A percentile compares a stretch with the other conserved stretches of the same genome.
These are phyloP conservation scores for Suillus alpinus DNA, from an alignment of 768 basidiomycete species.

Conservation along the genomic window DNA sequence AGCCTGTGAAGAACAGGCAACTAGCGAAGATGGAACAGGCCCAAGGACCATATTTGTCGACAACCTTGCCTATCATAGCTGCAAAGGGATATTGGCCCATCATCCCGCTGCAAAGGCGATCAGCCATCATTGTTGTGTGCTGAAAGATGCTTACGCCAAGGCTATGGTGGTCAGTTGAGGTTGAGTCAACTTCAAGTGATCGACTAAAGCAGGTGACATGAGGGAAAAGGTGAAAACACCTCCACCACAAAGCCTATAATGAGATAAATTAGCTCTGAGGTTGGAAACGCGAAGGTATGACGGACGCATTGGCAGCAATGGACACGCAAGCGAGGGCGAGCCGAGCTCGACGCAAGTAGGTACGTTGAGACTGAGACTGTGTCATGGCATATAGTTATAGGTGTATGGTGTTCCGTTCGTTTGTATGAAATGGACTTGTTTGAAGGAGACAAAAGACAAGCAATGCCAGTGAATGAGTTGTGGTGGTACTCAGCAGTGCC, in stretches of 20 bases:
- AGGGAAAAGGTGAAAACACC: conserved; percentile 80
- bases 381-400: conserved; percentile 1
- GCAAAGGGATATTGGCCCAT: conserved; percentile 79
- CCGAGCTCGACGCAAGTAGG: conserved; percentile 21
- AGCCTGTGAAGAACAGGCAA: conserved; percentile 56
- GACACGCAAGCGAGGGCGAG: conserved; percentile 45
- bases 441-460: not conserved
- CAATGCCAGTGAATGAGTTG: not conserved
- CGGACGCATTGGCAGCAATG: conserved; percentile 64
- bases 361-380: conserved; percentile 1
- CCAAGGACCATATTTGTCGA: conserved; percentile 69
- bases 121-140: conserved; percentile 1
- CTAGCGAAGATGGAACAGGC: conserved; percentile 63
- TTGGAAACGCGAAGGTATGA: conserved; percentile 11
- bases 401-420: not conserved
- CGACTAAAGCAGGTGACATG: conserved; percentile 59
- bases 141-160: conserved; percentile 53
- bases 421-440: not conserved
- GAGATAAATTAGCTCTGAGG: not conserved
- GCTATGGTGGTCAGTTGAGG: conserved; percentile 77
- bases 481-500: too few relatives aligned
- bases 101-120: conserved; percentile 56
- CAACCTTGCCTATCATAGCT: conserved; percentile 62
- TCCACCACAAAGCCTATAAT: conserved; percentile 66
- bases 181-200: conserved; percentile 63